Base-by-base conservation (phyloP, 257 asterid species). In the Ophiorrhiza pumila region DNA sequence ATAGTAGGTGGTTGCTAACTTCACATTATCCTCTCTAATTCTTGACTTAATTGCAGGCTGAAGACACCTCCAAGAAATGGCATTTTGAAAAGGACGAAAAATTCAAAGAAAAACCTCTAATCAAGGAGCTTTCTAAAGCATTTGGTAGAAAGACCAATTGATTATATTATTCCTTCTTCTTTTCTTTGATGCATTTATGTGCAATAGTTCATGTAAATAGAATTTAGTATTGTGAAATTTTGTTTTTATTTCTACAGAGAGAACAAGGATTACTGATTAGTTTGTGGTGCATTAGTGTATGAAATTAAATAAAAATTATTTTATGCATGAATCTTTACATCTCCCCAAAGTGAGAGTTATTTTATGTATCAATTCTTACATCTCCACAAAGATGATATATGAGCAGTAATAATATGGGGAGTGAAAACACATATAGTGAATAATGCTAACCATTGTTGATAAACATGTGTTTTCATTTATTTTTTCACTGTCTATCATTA, bases 121-220 rank as follows among this genome's bases (percentile, higher is more conserved):
- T 85, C 29, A 93, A 82, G 81, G 92, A 91, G 83, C 95, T 93
- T 68, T 86, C 92, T 27, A 91, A 82, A 76, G 83, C 76, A 64
- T 80, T 92, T 18, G 84, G 97, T 41, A 80, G 78, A 72, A 92
- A 82, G 82, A 61, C 87, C 7, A 74, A 63, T 69, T 86, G 84
- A 85, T 52, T 39, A n/a, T n/a, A n/a, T n/a, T n/a, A n/a, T n/a
- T n/a, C 31, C 7, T 10, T 27, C 17, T 17, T 14, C 14, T 22
- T 18, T n/a, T 53, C 31, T 53, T 13, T n/a, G 8, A n/a, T n/a
- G n/a, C n/a, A n/a, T n/a, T 53, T 53, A 53, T 53, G 31, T 62
- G 31, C 68, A 35, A 0, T 9, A 5, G 31, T 35, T 13, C 42
- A 35, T 62, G 68, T 22, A 37, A 22, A 37, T 8, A 62, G 49